Base-by-base conservation (phyloP, 2,329 filamentous ascomycete species). In the Talaromyces pinophilus region DNA sequence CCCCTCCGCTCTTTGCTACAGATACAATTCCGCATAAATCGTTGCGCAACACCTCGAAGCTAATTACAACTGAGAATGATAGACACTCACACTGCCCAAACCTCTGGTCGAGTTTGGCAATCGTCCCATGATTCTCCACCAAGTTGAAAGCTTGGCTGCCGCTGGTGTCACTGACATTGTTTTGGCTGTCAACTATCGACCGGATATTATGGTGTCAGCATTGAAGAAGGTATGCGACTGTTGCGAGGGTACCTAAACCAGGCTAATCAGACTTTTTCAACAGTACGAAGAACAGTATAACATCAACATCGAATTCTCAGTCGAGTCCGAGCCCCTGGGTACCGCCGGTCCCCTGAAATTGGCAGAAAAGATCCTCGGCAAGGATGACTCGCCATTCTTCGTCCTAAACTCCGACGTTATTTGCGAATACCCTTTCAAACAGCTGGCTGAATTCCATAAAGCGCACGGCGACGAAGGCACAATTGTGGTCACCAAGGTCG, bases 121-220 rank as follows among this genome's bases (percentile, higher is more conserved):
- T 87, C 94, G 95, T 83, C 95, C 93, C 79, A 99, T 99, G 94
- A 98, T 99, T 81, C 87, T 96, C 76, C 94, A 98, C 83, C 94
- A 99, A 83, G 92, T 99, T 74, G 93, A 97, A 83, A 93, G 92
- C 71, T 87, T 99, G 72, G 94, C 95, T 72, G 90, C 89, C 68
- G 94, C 93, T 67, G 94, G 94, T 79, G 95, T 98, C 71, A 98
- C 92, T 69, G 93, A 98, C 83, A 96, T 99, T 76, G 94, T 99
- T 65, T 88, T 99, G 67, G 94, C 95, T 69, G 95, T 99, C 81
- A 99, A 99, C 87, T 99, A 99, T 86, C 89, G 94, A 72, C 94
- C 94, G 50, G 95, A 99, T 86, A 88, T 98, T 73, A 98, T 99
- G 95, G 93, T 96, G 76, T 90, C 91, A 75, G 91, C 93, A 70